Percentiles rank a stretch among this genome's conserved stretches.
Conservation (phyloP, 2,329 filamentous ascomycete genomes). For the Xylariaceae sp. region DNA sequence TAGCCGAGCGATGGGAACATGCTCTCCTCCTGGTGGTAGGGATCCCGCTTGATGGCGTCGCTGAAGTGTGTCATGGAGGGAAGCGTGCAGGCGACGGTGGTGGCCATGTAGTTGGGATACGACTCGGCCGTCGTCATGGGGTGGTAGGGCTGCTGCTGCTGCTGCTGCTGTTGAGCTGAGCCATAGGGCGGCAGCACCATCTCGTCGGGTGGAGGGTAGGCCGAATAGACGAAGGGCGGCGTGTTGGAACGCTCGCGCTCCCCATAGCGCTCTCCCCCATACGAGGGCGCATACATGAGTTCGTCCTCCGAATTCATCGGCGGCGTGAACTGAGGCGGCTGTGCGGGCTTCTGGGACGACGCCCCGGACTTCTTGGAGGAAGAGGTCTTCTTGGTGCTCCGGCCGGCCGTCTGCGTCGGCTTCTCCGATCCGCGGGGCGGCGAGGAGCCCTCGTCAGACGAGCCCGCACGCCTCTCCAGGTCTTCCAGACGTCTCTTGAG, state of each 20-base stretch:
- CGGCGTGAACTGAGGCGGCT: slow-evolving; percentile 52
- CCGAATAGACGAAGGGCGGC: slow-evolving; percentile 60
- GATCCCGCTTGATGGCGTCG: slow-evolving; percentile 61
- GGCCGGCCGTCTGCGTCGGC: slow-evolving; percentile 25
- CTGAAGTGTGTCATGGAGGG: slow-evolving; percentile 58
- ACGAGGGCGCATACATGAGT: slow-evolving; percentile 50
- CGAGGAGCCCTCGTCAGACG: slow-evolving; percentile 33
- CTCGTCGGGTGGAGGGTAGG: slow-evolving; percentile 61
- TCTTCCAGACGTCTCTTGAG: slow-evolving; percentile 84
- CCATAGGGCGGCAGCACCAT: slow-evolving; percentile 54
- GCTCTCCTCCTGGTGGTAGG: slow-evolving; percentile 48
- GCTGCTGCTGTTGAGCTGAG: too few species aligned
- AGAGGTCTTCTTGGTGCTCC: slow-evolving; percentile 33
- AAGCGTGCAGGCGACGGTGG: slow-evolving; percentile 50
- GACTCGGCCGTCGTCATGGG: slow-evolving; percentile 42
- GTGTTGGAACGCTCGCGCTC: slow-evolving; percentile 63
- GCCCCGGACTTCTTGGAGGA: slow-evolving; percentile 39
- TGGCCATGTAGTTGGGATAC: slow-evolving; percentile 50
- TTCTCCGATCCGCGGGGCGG: slow-evolving; percentile 30
- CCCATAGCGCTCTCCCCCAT: too few species aligned
- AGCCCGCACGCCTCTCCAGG: slow-evolving; percentile 68
- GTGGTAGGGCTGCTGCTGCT: slow-evolving; percentile 45
- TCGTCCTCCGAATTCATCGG: slow-evolving; percentile 57
- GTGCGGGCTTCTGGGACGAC: slow-evolving; percentile 29
- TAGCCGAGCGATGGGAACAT: slow-evolving; percentile 63